phyloP scores from a whole-genome alignment of 179 eudicot species.

The Monotropa hypopitys region DNA sequence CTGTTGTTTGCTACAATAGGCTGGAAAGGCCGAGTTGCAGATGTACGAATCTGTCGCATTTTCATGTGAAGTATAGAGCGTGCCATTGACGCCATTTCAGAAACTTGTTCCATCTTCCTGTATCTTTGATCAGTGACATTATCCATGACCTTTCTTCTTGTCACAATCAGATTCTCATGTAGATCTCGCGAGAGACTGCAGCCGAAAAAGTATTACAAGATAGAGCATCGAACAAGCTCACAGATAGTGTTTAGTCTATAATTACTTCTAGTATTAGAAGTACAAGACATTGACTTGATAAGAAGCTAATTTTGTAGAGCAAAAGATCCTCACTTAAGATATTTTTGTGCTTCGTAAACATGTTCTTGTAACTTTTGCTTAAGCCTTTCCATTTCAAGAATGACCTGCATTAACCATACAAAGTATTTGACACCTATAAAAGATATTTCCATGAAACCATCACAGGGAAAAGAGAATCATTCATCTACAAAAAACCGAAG shows the following conservation, averaged over 20 bases:
- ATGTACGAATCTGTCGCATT: conserved; percentile 48
- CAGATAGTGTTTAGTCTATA: background rate
- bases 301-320: background rate
- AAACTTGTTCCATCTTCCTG: conserved; percentile 49
- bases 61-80: conserved; percentile 63
- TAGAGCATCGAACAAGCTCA: background rate
- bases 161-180: conserved; percentile 40
- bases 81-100: conserved; percentile 50
- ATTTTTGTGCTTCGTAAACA: conserved; percentile 42
- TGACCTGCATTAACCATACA: conserved; percentile 38
- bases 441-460: background rate
- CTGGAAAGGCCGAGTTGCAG: conserved; percentile 22
- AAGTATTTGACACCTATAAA: background rate
- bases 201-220: conserved; percentile 8
- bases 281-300: background rate
- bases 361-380: conserved; percentile 60
- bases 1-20: conserved; percentile 11
- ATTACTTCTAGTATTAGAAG: background rate
- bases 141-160: conserved; percentile 43
- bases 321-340: conserved; percentile 48
- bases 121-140: conserved; percentile 39
- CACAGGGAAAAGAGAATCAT: background rate
- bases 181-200: conserved; percentile 59
- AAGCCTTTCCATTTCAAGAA: conserved; percentile 83
- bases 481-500: background rate